These are phyloP conservation scores for Nicotiana knightiana DNA, from an alignment of 257 asterid genomes.

Conservation along the genomic window DNA sequence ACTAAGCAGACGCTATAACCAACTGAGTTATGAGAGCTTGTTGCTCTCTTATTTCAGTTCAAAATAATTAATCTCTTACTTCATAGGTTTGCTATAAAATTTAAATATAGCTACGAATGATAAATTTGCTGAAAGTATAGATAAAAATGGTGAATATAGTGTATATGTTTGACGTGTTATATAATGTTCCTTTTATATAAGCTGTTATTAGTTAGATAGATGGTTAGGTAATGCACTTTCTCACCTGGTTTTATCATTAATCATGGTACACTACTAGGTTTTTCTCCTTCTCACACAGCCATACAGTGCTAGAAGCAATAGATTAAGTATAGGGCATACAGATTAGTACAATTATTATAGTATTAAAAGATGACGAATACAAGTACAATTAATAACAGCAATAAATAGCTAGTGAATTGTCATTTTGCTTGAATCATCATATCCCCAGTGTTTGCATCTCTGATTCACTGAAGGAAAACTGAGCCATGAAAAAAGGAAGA, in stretches of 20 bases:
- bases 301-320: not conserved
- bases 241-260: not conserved
- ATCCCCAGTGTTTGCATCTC: slow-evolving; percentile 11
- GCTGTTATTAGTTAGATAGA: not conserved
- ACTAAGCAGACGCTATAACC: too few relatives aligned
- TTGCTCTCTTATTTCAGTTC: too few relatives aligned
- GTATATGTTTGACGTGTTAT: too few relatives aligned
- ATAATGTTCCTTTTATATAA: too few relatives aligned
- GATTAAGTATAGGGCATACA: not conserved
- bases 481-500: not conserved
- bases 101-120: too few relatives aligned
- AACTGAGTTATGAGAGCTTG: too few relatives aligned
- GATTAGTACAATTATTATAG: not conserved
- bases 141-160: too few relatives aligned
- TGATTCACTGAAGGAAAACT: slow-evolving; percentile 23
- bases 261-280: not conserved
- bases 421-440: slow-evolving; percentile 1
- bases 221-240: not conserved
- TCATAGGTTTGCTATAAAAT: too few relatives aligned
- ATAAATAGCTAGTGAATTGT: slow-evolving; percentile 1
- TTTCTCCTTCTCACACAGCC: not conserved
- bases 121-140: too few relatives aligned
- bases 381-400: not conserved
- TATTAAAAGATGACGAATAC: not conserved
- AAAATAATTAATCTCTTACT: too few relatives aligned